Percentiles rank a stretch among this genome's conserved stretches.
Evolutionary conservation across 2,329 filamentous ascomycete genomes (phyloP).

Genomic region (Neurospora sp.): DNA sequence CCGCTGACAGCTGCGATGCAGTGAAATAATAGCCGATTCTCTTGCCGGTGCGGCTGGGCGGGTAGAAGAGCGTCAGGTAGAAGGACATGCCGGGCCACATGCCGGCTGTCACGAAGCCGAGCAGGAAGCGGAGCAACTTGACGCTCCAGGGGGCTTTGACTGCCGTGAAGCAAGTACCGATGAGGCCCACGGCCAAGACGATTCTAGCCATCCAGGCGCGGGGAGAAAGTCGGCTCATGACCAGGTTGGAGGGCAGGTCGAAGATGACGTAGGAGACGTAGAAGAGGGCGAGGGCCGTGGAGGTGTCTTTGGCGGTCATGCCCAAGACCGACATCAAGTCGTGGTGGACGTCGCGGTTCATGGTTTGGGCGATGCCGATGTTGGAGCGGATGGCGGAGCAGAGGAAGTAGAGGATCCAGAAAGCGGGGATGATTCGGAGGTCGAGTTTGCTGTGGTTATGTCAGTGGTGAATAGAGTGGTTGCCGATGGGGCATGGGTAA

Average conservation of each 20-base stretch:
- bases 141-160: conserved; percentile 77
- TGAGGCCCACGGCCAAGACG: conserved; percentile 75
- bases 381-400: conserved; percentile 89
- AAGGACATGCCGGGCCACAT: conserved; percentile 97
- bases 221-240: conserved; percentile 79
- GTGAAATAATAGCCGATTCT: conserved; percentile 86
- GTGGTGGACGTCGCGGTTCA: conserved; percentile 65
- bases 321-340: conserved; percentile 62
- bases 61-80: conserved; percentile 86
- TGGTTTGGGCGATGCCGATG: conserved; percentile 87
- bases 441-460: conserved; percentile 38
- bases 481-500: neutral
- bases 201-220: conserved; percentile 89
- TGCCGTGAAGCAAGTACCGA: conserved; percentile 74
- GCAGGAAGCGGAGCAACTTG: conserved; percentile 75
- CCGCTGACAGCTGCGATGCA: conserved; percentile 77
- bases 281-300: conserved; percentile 76
- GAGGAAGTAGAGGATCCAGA: conserved; percentile 86
- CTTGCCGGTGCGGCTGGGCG: conserved; percentile 75
- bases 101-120: conserved; percentile 80
- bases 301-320: conserved; percentile 66
- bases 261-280: conserved; percentile 90
- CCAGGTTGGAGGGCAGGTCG: conserved; percentile 76
- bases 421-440: conserved; percentile 56
- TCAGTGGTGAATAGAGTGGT: neutral